Conservation (phyloP, 345 rosid species). For the Populus deltoides region DNA sequence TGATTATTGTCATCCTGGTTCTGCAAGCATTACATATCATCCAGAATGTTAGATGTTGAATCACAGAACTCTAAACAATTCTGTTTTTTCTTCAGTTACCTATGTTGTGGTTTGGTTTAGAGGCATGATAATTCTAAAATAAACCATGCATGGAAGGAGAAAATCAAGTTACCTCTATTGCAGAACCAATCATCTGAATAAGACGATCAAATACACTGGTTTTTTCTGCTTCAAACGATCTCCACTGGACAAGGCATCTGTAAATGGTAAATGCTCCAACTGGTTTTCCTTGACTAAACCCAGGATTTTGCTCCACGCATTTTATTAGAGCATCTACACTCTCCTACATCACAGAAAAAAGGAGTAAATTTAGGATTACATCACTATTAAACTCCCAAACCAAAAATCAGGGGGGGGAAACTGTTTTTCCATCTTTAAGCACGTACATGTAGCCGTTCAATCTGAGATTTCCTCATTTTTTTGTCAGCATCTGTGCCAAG, state of each 20-base stretch:
- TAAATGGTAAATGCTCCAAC: conserved; percentile 94
- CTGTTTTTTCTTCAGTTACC: background rate
- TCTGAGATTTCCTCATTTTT: conserved; percentile 57
- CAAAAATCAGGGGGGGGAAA: background rate
- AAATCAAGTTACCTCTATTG: conserved; percentile 68
- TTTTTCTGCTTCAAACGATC: conserved; percentile 91
- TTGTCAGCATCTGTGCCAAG: conserved; percentile 59
- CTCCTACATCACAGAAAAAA: conserved; percentile 54
- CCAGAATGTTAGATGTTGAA: conserved; percentile 6
- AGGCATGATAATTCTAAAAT: background rate
- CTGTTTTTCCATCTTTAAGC: conserved; percentile 1
- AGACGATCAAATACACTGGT: conserved; percentile 95
- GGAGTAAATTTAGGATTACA: background rate
- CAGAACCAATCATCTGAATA: conserved; percentile 93
- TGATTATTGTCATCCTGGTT: conserved; percentile 76
- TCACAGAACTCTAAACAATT: background rate
- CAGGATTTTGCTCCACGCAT: conserved; percentile 65
- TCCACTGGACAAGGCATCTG: conserved; percentile 95
- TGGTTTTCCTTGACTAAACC: conserved; percentile 80
- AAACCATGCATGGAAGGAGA: background rate
- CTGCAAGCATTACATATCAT: conserved; percentile 36
- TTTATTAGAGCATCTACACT: conserved; percentile 72
- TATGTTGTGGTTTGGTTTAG: background rate
- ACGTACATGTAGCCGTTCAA: conserved; percentile 78
- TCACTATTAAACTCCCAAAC: conserved; percentile 9